Evolutionary conservation across 495 filamentous ascomycete species (phyloP).

Genomic region (Neurospora sp.): DNA sequence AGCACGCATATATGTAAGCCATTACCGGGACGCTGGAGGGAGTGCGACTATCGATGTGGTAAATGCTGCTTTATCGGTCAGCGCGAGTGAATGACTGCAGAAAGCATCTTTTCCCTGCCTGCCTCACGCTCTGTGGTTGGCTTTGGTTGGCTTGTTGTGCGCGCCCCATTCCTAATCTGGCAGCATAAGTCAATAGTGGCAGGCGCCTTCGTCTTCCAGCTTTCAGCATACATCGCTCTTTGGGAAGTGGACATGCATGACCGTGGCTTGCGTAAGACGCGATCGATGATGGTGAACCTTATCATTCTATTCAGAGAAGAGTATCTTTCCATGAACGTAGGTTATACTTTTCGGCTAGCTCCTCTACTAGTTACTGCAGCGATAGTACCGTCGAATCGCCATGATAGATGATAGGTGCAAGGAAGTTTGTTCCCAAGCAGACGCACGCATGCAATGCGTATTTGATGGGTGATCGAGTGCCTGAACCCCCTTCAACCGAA

Average conservation of each 20-base stretch:
- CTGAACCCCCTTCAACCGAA: neutral
- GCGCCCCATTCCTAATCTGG: neutral
- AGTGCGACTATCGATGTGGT: neutral
- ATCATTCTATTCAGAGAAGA: neutral
- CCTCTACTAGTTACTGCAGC: neutral
- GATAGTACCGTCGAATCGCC: neutral
- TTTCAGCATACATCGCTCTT: neutral
- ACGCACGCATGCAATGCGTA: neutral
- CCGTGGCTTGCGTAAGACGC: neutral
- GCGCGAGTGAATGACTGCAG: neutral
- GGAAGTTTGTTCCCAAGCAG: neutral
- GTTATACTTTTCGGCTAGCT: neutral
- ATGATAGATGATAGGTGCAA: neutral
- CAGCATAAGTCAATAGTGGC: neutral
- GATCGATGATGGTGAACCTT: neutral
- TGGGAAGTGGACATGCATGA: neutral
- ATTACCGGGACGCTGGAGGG: neutral
- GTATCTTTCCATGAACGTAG: neutral
- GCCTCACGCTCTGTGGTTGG: neutral
- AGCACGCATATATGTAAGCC: neutral
- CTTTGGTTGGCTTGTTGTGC: neutral
- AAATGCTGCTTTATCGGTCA: neutral
- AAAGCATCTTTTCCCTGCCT: neutral
- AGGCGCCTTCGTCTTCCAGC: neutral
- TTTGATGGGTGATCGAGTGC: neutral